Conservation (phyloP, 306 rosid species). For the Vigna nakashimae region DNA sequence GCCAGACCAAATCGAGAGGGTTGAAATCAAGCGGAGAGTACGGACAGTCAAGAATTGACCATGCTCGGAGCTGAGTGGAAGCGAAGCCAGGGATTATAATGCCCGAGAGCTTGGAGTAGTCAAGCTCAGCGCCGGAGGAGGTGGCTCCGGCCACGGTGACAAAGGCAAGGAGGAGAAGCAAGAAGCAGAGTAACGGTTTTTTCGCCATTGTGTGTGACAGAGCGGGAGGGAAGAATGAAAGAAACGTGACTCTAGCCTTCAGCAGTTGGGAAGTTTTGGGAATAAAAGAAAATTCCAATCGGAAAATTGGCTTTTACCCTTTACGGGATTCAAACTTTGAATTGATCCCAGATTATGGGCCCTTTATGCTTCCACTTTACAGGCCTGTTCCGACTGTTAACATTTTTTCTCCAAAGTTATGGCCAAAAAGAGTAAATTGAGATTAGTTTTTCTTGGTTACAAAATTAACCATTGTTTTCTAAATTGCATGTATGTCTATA, state of each 20-base stretch:
- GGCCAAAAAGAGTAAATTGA: no score
- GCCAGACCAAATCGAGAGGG: constrained; percentile 99
- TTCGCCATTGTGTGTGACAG: constrained; percentile 28
- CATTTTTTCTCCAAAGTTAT: no score
- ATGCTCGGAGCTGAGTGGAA: constrained; percentile 97
- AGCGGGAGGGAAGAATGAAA: constrained; percentile 8
- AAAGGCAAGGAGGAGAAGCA: constrained; percentile 40
- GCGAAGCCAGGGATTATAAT: constrained; percentile 98
- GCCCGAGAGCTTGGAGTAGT: constrained; percentile 89
- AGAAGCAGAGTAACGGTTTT: constrained; percentile 41
- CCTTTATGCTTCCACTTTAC: background rate
- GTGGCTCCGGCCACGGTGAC: constrained; percentile 11
- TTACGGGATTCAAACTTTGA: constrained; percentile 20
- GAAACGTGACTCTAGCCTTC: constrained; percentile 20
- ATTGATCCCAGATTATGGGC: background rate
- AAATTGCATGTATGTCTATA: no score
- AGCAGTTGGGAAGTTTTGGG: background rate
- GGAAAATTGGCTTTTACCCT: constrained; percentile 8
- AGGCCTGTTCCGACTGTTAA: background rate
- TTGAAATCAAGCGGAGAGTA: constrained; percentile 97
- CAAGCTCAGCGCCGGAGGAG: constrained; percentile 51
- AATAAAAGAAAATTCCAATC: constrained; percentile 9
- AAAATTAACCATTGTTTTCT: no score
- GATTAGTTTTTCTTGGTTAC: no score
- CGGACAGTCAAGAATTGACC: constrained; percentile 98